Evolutionary conservation across 108 stramenopile species (phyloP).

Genomic region (Nitzschia sp.): DNA sequence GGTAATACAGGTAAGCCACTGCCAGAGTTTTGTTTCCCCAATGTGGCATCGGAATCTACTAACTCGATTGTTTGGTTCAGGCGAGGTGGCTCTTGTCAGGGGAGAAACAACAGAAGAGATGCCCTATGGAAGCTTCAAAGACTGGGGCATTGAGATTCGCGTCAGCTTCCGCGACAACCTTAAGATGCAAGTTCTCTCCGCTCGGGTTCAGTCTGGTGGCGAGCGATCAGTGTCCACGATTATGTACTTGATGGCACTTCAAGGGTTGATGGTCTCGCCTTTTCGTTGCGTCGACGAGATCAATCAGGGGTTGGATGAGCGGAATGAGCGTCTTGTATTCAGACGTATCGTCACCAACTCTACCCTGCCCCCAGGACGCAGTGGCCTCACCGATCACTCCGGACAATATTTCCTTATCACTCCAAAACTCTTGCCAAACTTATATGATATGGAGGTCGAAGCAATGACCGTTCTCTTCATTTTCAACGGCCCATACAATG

Average conservation of each 20-base stretch:
- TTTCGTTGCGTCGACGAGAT: conserved; percentile 99
- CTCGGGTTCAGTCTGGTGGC: conserved; percentile 93
- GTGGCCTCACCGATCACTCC: conserved; percentile 54
- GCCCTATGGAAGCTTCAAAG: conserved; percentile 45
- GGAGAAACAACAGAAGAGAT: conserved; percentile 49
- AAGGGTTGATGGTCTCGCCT: conserved; percentile 88
- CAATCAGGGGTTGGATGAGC: conserved; percentile 96
- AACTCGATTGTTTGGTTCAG: conserved; percentile 9
- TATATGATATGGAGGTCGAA: conserved; percentile 92
- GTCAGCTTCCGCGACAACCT: conserved; percentile 86
- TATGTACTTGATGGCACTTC: conserved; percentile 98
- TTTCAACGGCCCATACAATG: conserved; percentile 77
- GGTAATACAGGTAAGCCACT: conserved; percentile 59
- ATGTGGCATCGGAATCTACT: neutral
- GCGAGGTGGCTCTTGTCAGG: conserved; percentile 58
- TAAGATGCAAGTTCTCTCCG: conserved; percentile 73
- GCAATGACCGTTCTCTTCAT: conserved; percentile 90
- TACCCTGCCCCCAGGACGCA: conserved; percentile 42
- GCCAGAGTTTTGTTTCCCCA: neutral
- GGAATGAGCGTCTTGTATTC: conserved; percentile 94
- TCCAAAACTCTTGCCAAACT: conserved; percentile 96
- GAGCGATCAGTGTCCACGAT: conserved; percentile 95
- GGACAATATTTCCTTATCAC: conserved; percentile 98
- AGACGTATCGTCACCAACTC: conserved; percentile 92
- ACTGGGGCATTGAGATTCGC: conserved; percentile 90